Evolutionary conservation across 129 eudicot genomes (phyloP).

Genomic region (Dittrichia graveolens): DNA sequence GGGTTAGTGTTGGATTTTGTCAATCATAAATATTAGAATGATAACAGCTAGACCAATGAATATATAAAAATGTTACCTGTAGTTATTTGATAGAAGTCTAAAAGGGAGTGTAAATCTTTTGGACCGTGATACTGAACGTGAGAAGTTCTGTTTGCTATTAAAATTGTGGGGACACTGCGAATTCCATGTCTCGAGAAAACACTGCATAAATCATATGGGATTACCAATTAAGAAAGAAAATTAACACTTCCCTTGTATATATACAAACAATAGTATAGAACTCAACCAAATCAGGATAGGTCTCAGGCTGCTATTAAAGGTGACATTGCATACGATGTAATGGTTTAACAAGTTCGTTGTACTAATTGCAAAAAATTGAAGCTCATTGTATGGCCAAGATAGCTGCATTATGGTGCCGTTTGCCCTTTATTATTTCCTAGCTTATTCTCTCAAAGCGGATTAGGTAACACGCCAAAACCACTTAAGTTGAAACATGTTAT

Average conservation of each 20-base stretch:
- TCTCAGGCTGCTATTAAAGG: too few species aligned
- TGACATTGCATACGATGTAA: too few species aligned
- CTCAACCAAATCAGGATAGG: too few species aligned
- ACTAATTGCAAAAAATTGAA: too few species aligned
- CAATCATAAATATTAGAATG: background rate
- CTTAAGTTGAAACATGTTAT: background rate
- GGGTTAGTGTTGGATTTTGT: background rate
- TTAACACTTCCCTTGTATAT: background rate
- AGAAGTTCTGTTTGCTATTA: slow-evolving; percentile 57
- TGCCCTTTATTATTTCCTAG: too few species aligned
- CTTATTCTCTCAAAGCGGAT: background rate
- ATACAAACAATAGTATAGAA: too few species aligned
- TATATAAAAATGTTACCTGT: slow-evolving; percentile 51
- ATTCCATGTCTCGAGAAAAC: slow-evolving; percentile 75
- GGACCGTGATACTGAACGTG: slow-evolving; percentile 54
- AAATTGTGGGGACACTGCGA: slow-evolving; percentile 69
- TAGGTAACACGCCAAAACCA: background rate
- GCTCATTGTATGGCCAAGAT: too few species aligned
- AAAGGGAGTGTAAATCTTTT: slow-evolving; percentile 63
- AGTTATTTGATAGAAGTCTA: slow-evolving; percentile 53
- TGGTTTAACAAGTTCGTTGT: too few species aligned
- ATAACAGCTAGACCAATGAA: background rate
- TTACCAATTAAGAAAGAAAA: slow-evolving; percentile 3
- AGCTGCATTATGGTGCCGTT: too few species aligned
- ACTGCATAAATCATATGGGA: slow-evolving; percentile 46